Evolutionary conservation across 108 stramenopile species (phyloP).

Genomic region (Nitzschia sp.): DNA sequence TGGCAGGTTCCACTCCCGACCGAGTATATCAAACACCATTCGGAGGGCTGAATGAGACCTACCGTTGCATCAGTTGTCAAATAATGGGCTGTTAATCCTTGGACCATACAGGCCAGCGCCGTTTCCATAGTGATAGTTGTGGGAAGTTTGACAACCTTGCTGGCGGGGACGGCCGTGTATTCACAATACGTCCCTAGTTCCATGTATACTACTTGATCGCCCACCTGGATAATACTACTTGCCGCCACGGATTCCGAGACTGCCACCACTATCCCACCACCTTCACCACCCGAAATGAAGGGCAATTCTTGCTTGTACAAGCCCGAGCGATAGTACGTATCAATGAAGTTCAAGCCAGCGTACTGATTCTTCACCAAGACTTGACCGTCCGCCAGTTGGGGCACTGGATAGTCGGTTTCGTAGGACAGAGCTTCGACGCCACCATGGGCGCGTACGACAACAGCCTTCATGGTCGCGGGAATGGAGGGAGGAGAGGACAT

Average conservation of each 20-base stretch:
- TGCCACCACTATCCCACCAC: conserved; percentile 59
- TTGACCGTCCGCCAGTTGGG: conserved; percentile 42
- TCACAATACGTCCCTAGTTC: conserved; percentile 65
- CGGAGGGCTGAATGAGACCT: conserved; percentile 55
- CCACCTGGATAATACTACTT: conserved; percentile 50
- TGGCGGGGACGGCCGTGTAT: conserved; percentile 70
- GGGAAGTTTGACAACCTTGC: conserved; percentile 55
- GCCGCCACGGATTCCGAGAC: conserved; percentile 24
- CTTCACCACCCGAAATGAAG: conserved; percentile 75
- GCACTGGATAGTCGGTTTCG: conserved; percentile 54
- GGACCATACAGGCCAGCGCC: conserved; percentile 67
- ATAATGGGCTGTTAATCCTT: conserved; percentile 86
- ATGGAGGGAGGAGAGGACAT: neutral
- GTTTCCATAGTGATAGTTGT: conserved; percentile 44
- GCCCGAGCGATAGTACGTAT: conserved; percentile 77
- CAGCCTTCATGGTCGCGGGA: conserved; percentile 41
- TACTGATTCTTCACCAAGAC: conserved; percentile 71
- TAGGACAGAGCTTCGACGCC: conserved; percentile 59
- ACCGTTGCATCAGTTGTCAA: conserved; percentile 64
- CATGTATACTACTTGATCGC: conserved; percentile 70
- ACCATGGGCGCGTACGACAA: conserved; percentile 67
- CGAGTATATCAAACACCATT: conserved; percentile 77
- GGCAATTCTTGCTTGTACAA: conserved; percentile 66
- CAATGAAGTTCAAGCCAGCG: conserved; percentile 81
- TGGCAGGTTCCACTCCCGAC: conserved; percentile 86